Evolutionary conservation across 228 moss, liverwort and hornwort genomes (phyloP), one percentile per base, ranked within the genome.

Genomic region (Sphagnum fallax): DNA sequence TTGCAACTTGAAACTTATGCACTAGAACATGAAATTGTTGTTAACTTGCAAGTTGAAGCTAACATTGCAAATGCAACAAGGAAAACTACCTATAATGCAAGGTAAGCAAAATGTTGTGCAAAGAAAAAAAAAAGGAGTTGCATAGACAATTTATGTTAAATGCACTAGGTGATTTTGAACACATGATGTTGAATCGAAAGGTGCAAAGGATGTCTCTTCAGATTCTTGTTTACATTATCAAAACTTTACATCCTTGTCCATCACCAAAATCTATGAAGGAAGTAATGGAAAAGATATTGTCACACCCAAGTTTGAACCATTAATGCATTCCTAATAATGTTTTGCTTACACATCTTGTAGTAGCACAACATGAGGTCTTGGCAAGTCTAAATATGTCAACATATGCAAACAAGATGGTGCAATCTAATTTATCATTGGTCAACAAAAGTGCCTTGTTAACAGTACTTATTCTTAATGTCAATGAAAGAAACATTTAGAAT

Each of bases 201-300:
- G 6, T 62, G 61, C 4, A 4, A 6, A 62, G 61, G 32, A 6
- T 9, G 61, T 2, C 4, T n/a, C 4, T 62, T 62, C 10, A 62
- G 0, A 62, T 62, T 62, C 15, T 62, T n/a, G 61, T 4, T 62
- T n/a, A 8, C 32, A 18, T 62, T 62, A 4, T 62, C 15, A 18
- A n/a, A n/a, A n/a, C 61, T 62, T n/a, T 62, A 62, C n/a, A 8
- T 6, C 61, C 4, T n/a, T 62, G 4, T 62, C 61, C 61, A 6
- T n/a, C 15, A n/a, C 61, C 61, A n/a, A 6, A 62, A 62, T 58
- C 15, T 18, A 62, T 62, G 61, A 8, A 62, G 32, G 32, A 8
- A 18, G 61, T 62, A 6, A 62, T 62, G 61, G 61, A 62, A 18
- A 62, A 62, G 61, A 4, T 62, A n/a, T 62, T 62, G 14, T 62